Base-by-base conservation (phyloP, 2,329 filamentous ascomycete genomes). In the Paraconiothyrium sp. region DNA sequence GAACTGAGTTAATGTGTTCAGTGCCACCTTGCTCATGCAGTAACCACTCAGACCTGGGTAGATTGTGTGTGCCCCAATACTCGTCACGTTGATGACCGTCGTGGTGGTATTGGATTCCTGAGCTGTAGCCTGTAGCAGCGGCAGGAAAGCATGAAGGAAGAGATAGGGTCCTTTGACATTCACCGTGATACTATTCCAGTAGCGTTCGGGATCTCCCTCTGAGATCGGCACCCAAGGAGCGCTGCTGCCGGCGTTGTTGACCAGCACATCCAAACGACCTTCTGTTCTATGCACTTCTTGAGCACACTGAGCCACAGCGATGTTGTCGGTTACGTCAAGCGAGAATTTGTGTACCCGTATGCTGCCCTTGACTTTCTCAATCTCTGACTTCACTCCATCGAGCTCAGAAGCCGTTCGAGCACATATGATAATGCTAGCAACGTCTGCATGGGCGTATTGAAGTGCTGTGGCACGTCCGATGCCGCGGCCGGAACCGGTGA, bases 401-500 rank as follows among this genome's bases (percentile, higher is more conserved):
- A 86, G 76, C 47, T 70, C 52, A 13, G 44, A 35, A n/a, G 76
- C 67, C 2, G 83, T 85, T 24, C 88, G 83, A 0, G 86, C 86
- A 7, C 78, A 82, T 22, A 89, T 77, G 16, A 83, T 83, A 59
- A 90, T 85, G 32, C 76, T 72, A 0, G 82, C 79, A 34, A 82
- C 84, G 4, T 84, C 84, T 4, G 86, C 86, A 65, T 77, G 77
- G 22, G 86, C 87, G 67, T 83, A 89, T 10, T 84, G 83, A n/a
- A 85, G 69, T 1, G 86, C 86, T 3, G 83, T 85, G 14, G 82
- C 80, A 2, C 78, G 78, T 6, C 88, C 87, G 39, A 88, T 82
- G 3, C 86, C 86, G 43, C 82, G 83, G 2, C 83, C 84, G 0
- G 83, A 86, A 9, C 86, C 87, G 0, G 82, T 86, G 54, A 89